Base-by-base conservation (phyloP, 2,329 filamentous ascomycete species). In the Tolypocladium tropicale region DNA sequence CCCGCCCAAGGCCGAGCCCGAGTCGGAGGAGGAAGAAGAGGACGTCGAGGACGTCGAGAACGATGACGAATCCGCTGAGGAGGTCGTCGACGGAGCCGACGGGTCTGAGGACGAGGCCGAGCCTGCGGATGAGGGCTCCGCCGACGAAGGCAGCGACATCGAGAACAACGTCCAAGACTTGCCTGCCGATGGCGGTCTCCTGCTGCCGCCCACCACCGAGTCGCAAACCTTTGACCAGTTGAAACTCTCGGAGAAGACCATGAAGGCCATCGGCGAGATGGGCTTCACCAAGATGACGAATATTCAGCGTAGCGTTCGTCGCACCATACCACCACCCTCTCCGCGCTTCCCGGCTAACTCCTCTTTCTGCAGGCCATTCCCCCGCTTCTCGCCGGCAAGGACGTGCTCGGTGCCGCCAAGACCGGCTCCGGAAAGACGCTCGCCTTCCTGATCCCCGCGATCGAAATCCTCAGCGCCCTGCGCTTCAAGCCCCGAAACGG, bases 391-490 rank as follows among this genome's bases (percentile, higher is more conserved):
- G 90, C 92, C 46, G 94, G 94, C 60, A 86, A 88, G 68, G 93
- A 97, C 74, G 89, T 97, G 25, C 82, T 99, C 49, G 94, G 94
- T 65, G 93, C 93, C 34, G 94, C 94, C 53, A 97, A 97, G 79
- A 96, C 92, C 3, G 92, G 92, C 48, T 95, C 90, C 25, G 94
- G 94, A 69, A 99, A 99, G 78, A 99, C 94, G 1, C 74, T 97
- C 58, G 88, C 93, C 3, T 99, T 99, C 74, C 78, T 99, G 59
- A 92, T 97, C 57, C 94, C 94, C 21, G 92, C 92, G 2, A 81
- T 97, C 41, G 94, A 97, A 75, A 95, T 96, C 85, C 80, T 99
- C 58, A 85, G 86, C 68, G 85, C 91, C 18, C 80, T 99, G 64
- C 84, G 88, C 60, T 97, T 96, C 80, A 97, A 97, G 78, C 93